These are phyloP conservation scores for Mycocentrospora acerina DNA, from an alignment of 2,329 filamentous ascomycete genomes.

Conservation along the genomic window DNA sequence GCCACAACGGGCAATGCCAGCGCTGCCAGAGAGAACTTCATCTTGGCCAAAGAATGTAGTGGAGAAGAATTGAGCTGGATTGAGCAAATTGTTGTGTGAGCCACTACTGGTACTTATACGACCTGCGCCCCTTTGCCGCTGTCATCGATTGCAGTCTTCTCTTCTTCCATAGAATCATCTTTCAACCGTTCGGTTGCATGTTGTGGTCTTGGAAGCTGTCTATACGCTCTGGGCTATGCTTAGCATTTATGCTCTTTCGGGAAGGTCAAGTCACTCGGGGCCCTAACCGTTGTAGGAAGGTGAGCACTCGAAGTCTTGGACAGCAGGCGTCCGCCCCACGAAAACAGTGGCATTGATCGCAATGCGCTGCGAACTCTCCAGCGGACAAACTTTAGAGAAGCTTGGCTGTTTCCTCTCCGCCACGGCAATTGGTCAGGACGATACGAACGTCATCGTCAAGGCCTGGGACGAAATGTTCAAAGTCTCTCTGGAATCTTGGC, in stretches of 20 bases:
- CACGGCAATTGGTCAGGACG: no score
- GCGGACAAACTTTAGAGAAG: no score
- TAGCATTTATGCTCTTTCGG: no score
- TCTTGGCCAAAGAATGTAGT: conserved; percentile 18
- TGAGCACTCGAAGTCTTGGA: neutral
- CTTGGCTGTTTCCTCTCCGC: no score
- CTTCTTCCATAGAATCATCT: conserved; percentile 2
- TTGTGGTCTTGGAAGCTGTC: conserved; percentile 10
- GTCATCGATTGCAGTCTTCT: neutral
- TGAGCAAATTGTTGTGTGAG: conserved; percentile 17
- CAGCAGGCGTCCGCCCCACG: no score
- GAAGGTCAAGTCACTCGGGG: conserved; percentile 3
- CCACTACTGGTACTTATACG: conserved; percentile 18
- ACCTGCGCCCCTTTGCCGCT: conserved; percentile 2
- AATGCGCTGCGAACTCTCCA: no score
- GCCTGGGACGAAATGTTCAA: no score
- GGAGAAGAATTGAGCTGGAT: conserved; percentile 23
- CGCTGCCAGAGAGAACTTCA: conserved; percentile 27
- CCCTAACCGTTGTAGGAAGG: conserved; percentile 10
- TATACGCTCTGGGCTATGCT: conserved; percentile 6
- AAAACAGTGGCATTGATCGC: no score
- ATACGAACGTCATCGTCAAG: no score
- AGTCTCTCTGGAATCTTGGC: no score
- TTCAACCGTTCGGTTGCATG: conserved; percentile 6
- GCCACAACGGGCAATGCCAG: conserved; percentile 22